phyloP scores from a whole-genome alignment of 768 basidiomycete genomes.

The Ramaria rubella region DNA sequence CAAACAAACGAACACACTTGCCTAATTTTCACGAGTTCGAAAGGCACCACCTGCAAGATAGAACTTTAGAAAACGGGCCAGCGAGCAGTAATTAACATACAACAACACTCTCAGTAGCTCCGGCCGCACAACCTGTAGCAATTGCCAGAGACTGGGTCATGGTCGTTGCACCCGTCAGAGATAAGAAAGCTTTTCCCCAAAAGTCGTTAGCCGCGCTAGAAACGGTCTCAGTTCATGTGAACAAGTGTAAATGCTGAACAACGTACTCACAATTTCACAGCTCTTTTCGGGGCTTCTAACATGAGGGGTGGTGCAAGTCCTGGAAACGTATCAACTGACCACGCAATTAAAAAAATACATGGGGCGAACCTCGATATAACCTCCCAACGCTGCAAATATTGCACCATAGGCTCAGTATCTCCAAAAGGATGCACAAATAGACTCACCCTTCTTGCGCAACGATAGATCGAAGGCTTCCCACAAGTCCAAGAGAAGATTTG shows the following conservation, averaged over 20 bases:
- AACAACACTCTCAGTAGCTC: conserved; percentile 92
- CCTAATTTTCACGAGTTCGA: conserved; percentile 93
- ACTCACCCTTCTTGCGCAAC: conserved; percentile 86
- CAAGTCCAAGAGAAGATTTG: conserved; percentile 64
- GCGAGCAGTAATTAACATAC: conserved; percentile 22
- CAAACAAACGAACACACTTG: conserved; percentile 20
- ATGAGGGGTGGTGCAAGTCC: conserved; percentile 93
- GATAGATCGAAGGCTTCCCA: conserved; percentile 79
- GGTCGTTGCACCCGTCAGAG: conserved; percentile 58
- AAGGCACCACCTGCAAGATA: conserved; percentile 65
- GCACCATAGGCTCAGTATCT: background rate
- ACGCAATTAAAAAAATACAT: background rate
- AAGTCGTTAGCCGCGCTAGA: conserved; percentile 81
- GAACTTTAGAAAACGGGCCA: background rate
- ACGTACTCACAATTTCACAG: conserved; percentile 77
- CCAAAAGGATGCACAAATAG: conserved; percentile 17
- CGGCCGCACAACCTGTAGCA: conserved; percentile 87
- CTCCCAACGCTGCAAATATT: conserved; percentile 53
- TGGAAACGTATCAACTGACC: conserved; percentile 19
- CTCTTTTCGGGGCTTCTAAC: conserved; percentile 96
- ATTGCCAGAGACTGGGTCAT: conserved; percentile 89
- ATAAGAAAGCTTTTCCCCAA: conserved; percentile 81
- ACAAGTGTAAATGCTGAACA: conserved; percentile 3
- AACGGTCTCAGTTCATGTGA: conserved; percentile 8
- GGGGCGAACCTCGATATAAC: conserved; percentile 71